These are phyloP conservation scores for Periglandula ipomoeae DNA, from an alignment of 2,329 filamentous ascomycete species.

Conservation along the genomic window DNA sequence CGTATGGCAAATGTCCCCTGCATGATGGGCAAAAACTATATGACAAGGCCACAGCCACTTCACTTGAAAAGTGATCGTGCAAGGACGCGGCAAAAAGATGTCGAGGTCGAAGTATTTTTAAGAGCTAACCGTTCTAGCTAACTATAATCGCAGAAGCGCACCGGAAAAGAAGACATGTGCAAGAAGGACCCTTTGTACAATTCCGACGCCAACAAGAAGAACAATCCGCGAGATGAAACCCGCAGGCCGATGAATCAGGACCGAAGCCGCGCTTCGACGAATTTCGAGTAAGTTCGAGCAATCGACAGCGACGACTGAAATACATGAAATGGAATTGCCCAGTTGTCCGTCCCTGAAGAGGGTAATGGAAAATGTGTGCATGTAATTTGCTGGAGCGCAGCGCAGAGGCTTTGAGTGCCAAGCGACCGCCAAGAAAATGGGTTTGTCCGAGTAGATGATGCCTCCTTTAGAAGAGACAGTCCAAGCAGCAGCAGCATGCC, in stretches of 20 bases:
- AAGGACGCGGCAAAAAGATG: neutral
- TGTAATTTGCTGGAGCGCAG: neutral
- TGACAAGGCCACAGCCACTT: too few species aligned
- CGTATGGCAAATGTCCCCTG: neutral
- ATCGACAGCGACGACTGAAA: too few species aligned
- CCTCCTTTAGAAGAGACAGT: slow-evolving; percentile 39
- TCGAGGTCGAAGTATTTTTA: neutral
- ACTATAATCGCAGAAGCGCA: neutral
- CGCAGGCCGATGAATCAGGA: neutral
- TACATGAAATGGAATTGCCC: neutral
- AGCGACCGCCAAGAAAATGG: neutral
- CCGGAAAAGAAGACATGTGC: neutral
- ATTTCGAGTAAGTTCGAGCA: neutral
- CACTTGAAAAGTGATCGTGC: too few species aligned
- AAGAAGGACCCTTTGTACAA: neutral
- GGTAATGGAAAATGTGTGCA: neutral
- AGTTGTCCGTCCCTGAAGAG: neutral
- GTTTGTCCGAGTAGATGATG: neutral
- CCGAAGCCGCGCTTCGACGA: too few species aligned
- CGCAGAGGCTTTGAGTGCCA: neutral
- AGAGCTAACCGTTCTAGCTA: neutral
- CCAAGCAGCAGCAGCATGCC: slow-evolving; percentile 51
- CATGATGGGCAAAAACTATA: too few species aligned
- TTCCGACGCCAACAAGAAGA: neutral
- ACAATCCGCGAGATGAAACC: neutral